Conservation (phyloP, 192 early-diverging fungal species). For the Linnemannia exigua region DNA sequence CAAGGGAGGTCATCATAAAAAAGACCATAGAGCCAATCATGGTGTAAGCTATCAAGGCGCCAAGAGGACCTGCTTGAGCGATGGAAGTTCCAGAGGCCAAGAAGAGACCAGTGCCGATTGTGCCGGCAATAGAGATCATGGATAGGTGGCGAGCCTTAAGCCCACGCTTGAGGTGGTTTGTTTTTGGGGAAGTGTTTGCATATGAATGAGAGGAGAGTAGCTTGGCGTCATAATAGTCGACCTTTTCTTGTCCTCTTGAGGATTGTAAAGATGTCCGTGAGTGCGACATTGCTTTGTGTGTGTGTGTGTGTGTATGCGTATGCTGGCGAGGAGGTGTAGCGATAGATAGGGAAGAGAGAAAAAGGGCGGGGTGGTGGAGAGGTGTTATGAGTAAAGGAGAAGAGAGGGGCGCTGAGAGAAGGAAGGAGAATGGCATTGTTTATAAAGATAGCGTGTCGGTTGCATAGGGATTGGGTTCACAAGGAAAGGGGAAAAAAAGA, state of each 20-base stretch:
- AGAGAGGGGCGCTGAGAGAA: too few species aligned
- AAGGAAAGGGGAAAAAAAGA: too few species aligned
- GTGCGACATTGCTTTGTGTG: too few species aligned
- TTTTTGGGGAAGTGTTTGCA: slow-evolving; percentile 8
- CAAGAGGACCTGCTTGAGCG: slow-evolving; percentile 79
- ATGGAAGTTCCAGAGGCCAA: slow-evolving; percentile 63
- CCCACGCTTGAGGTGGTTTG: slow-evolving; percentile 57
- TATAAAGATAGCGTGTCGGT: too few species aligned
- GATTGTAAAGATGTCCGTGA: too few species aligned
- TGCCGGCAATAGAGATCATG: slow-evolving; percentile 77
- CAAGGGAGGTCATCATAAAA: slow-evolving; percentile 79
- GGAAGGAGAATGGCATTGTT: too few species aligned
- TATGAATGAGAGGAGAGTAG: not conserved
- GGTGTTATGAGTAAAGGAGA: too few species aligned
- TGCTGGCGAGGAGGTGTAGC: too few species aligned
- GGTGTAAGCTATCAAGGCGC: slow-evolving; percentile 78
- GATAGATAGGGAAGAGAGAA: too few species aligned
- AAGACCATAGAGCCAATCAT: slow-evolving; percentile 76
- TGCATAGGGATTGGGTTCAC: too few species aligned
- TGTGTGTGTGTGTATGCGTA: too few species aligned
- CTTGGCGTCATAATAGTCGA: not conserved
- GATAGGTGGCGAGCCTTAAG: slow-evolving; percentile 77
- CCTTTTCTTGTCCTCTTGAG: not conserved
- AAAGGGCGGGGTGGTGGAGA: too few species aligned
- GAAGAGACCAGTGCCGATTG: slow-evolving; percentile 65